Evolutionary conservation across 176 grass and related monocot genomes (phyloP).

Genomic region (Zea luxurians): DNA sequence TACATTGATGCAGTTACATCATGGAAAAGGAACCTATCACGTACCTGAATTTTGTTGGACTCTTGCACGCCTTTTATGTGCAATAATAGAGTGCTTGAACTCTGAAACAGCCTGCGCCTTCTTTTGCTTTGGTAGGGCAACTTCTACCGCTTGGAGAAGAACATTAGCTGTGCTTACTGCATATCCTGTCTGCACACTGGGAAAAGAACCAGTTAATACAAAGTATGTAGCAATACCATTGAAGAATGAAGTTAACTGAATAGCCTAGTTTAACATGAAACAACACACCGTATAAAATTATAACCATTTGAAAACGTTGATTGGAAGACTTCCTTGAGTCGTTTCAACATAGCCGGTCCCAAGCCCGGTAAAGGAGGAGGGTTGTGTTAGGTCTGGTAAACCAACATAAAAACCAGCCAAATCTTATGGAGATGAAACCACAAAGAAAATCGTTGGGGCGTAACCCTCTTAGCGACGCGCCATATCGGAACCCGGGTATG

Average conservation of each 20-base stretch:
- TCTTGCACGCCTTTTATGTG: slow-evolving; percentile 71
- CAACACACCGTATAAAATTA: not conserved
- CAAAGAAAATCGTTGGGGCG: too few relatives aligned
- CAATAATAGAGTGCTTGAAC: slow-evolving; percentile 69
- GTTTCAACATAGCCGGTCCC: too few relatives aligned
- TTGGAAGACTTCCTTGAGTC: too few relatives aligned
- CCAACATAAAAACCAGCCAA: too few relatives aligned
- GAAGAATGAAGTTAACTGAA: not conserved
- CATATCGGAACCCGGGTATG: too few relatives aligned
- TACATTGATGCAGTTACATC: not conserved
- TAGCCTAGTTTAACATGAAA: not conserved
- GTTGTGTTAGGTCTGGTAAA: too few relatives aligned
- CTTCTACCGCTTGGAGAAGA: slow-evolving; percentile 71
- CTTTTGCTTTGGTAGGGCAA: slow-evolving; percentile 76
- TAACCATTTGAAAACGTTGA: not conserved
- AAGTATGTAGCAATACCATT: slow-evolving; percentile 4
- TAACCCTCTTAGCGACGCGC: too few relatives aligned
- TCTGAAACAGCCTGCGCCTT: slow-evolving; percentile 72
- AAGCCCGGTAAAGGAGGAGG: too few relatives aligned
- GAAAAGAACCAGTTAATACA: slow-evolving; percentile 31
- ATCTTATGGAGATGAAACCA: too few relatives aligned
- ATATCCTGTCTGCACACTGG: slow-evolving; percentile 76
- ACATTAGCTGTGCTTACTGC: slow-evolving; percentile 51
- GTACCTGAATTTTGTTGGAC: slow-evolving; percentile 53
- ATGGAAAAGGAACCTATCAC: slow-evolving; percentile 2